Conservation (phyloP, 306 rosid species). For the Vigna trinervia region DNA sequence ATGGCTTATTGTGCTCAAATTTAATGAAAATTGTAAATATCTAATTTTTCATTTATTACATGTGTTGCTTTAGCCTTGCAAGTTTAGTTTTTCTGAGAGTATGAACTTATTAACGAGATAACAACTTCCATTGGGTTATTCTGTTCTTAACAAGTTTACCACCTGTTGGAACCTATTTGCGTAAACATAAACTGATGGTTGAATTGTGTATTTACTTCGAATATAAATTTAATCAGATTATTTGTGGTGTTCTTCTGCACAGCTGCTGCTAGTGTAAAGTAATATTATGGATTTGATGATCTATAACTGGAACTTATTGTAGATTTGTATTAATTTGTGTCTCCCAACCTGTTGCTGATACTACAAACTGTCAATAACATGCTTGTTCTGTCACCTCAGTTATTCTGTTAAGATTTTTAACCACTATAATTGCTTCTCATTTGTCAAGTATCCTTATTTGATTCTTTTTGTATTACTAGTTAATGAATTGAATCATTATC, state of each 20-base stretch:
- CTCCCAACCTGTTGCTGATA: not conserved
- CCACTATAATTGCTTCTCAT: slow-evolving; percentile 8
- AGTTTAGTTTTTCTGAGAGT: not conserved
- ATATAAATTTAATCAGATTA: slow-evolving; percentile 6
- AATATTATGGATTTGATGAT: slow-evolving; percentile 36
- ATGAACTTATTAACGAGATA: not conserved
- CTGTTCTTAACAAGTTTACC: not conserved
- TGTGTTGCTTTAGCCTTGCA: not conserved
- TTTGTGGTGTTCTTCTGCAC: not conserved
- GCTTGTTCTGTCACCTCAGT: not conserved
- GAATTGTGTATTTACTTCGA: not conserved
- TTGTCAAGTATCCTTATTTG: slow-evolving; percentile 19
- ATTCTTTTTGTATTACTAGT: not conserved
- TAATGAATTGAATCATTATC: slow-evolving; percentile 3
- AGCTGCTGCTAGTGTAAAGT: not conserved
- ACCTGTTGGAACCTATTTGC: not conserved
- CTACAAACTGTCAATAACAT: not conserved
- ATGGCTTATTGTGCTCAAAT: slow-evolving; percentile 1
- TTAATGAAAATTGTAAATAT: not conserved
- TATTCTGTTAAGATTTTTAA: slow-evolving; percentile 17
- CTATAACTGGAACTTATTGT: slow-evolving; percentile 16
- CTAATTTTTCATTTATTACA: not conserved
- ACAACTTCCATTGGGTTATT: not conserved
- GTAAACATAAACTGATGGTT: not conserved
- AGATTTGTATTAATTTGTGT: not conserved